Conservation (phyloP, 2,329 filamentous ascomycete genomes). For the Macrophomina pseudophaseolina region DNA sequence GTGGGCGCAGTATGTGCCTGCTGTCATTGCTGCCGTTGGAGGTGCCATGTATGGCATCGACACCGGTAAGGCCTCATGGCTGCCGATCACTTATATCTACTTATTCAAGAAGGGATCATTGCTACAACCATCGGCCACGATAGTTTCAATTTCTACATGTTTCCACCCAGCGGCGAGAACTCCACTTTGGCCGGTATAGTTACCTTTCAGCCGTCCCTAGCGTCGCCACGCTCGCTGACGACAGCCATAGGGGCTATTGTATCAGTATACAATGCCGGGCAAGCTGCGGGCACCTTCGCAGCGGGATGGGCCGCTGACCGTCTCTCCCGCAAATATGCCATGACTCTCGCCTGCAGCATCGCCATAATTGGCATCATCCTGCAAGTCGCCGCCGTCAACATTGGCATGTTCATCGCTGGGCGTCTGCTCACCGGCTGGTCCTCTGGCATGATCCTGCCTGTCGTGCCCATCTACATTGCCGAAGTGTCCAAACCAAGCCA, state of each 20-base stretch:
- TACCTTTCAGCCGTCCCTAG: not conserved
- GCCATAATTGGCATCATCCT: slow-evolving; percentile 4
- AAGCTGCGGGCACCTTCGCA: not conserved
- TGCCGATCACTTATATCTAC: not conserved
- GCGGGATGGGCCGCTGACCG: slow-evolving; percentile 15
- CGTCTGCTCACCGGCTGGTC: slow-evolving; percentile 17
- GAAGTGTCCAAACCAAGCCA: slow-evolving; percentile 16
- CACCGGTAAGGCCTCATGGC: not conserved
- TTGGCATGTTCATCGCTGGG: slow-evolving; percentile 26
- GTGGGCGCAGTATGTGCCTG: not conserved
- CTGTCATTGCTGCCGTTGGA: not conserved
- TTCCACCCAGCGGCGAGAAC: not conserved
- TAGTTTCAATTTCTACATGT: not conserved
- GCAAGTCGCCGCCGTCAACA: slow-evolving; percentile 19
- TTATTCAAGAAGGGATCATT: not conserved
- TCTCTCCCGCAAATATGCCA: slow-evolving; percentile 32
- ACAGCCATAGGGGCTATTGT: not conserved
- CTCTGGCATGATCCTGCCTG: slow-evolving; percentile 22
- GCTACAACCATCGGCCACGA: slow-evolving; percentile 4
- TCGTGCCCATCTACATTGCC: slow-evolving; percentile 26
- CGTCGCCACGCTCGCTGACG: too few relatives aligned
- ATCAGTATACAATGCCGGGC: slow-evolving; percentile 8
- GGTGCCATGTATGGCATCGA: not conserved
- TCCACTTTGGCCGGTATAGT: not conserved
- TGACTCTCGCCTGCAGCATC: slow-evolving; percentile 2